Percentiles rank a stretch among this genome's conserved stretches.
These are phyloP conservation scores for Tetrapisispora pingtungensis DNA, from an alignment of 805 yeast genomes.

Conservation along the genomic window DNA sequence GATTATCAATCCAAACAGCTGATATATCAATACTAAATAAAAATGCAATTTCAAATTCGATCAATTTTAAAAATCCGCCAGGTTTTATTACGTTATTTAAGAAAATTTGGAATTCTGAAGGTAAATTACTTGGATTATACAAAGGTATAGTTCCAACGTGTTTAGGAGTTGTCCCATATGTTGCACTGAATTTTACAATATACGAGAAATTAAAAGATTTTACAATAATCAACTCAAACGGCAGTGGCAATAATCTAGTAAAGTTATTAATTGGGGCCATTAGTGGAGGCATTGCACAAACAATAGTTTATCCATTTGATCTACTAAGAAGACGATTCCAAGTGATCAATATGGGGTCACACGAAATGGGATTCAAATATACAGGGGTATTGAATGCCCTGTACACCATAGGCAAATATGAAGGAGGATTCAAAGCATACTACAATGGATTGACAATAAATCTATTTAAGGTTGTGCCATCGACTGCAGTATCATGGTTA, in stretches of 20 bases:
- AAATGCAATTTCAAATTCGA: conserved; percentile 30
- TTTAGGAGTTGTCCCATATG: conserved; percentile 92
- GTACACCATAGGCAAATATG: conserved; percentile 52
- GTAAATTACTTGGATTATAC: conserved; percentile 69
- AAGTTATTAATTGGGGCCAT: conserved; percentile 70
- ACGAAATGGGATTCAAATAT: conserved; percentile 73
- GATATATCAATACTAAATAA: conserved; percentile 34
- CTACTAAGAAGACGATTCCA: conserved; percentile 82
- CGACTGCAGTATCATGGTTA: conserved; percentile 94
- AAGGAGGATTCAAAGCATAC: conserved; percentile 57
- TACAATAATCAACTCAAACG: conserved; percentile 27
- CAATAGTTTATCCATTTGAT: conserved; percentile 85
- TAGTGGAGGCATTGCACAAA: conserved; percentile 84
- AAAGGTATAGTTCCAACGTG: conserved; percentile 87
- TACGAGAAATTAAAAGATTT: conserved; percentile 71
- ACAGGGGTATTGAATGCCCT: conserved; percentile 69
- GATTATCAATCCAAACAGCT: conserved; percentile 85
- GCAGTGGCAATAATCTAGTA: conserved; percentile 35
- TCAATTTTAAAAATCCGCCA: conserved; percentile 42
- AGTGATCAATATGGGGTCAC: conserved; percentile 67
- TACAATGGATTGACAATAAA: conserved; percentile 73
- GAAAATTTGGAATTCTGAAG: conserved; percentile 63
- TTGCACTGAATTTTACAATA: conserved; percentile 82
- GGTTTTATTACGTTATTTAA: conserved; percentile 52
- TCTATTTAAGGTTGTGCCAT: conserved; percentile 81